Conservation (phyloP, 2,329 filamentous ascomycete species). For the Calycina herbarum region DNA sequence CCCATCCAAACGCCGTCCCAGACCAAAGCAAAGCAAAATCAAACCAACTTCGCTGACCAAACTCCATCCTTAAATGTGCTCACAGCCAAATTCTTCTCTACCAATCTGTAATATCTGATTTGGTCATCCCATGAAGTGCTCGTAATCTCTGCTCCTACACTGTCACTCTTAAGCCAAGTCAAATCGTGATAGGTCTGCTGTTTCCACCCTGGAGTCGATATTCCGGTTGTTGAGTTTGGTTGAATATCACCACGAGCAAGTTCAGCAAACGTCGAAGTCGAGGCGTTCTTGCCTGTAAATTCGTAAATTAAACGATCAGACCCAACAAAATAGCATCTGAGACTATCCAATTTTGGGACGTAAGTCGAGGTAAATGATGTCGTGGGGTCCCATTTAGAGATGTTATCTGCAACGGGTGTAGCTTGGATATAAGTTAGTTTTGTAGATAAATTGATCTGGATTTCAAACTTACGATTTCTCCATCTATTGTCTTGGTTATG, state of each 20-base stretch:
- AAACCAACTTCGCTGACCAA: conserved; percentile 4
- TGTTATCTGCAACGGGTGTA: neutral
- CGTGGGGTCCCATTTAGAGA: neutral
- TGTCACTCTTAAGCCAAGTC: conserved; percentile 1
- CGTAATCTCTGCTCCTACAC: neutral
- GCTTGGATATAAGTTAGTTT: neutral
- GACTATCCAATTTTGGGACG: neutral
- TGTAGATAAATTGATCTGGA: neutral
- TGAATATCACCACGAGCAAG: neutral
- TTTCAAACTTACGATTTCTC: neutral
- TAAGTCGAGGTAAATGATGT: neutral
- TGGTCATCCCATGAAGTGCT: neutral
- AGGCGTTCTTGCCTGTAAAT: neutral
- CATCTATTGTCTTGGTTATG: neutral
- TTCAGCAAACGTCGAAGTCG: neutral
- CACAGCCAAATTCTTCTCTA: neutral
- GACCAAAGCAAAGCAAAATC: neutral
- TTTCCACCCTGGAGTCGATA: neutral
- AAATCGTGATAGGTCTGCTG: neutral
- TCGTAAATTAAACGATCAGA: neutral
- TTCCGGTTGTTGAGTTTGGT: neutral
- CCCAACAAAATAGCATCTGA: neutral
- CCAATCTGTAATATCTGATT: conserved; percentile 1
- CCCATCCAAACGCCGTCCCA: neutral
- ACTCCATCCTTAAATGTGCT: neutral